Percentiles rank a stretch among this genome's conserved stretches.
These are phyloP conservation scores for Sporothrix euskadiensis DNA, from an alignment of 2,329 filamentous ascomycete genomes.

Conservation along the genomic window DNA sequence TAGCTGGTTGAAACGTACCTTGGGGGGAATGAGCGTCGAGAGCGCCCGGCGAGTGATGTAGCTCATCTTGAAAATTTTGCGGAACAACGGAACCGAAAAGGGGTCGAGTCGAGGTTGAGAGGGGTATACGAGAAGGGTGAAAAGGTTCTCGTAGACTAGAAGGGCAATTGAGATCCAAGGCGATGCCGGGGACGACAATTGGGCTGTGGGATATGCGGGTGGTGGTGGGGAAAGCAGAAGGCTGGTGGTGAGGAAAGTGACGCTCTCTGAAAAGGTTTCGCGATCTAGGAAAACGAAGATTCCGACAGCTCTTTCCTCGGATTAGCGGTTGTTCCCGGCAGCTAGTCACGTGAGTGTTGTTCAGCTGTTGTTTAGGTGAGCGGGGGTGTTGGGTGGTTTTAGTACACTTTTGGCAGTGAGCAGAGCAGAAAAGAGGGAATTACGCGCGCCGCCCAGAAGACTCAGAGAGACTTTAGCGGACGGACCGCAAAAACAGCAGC, in stretches of 20 bases:
- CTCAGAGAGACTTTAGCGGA: background rate
- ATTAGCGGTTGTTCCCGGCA: slow-evolving; percentile 42
- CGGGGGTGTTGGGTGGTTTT: background rate
- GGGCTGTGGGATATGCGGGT: slow-evolving; percentile 12
- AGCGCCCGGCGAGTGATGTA: slow-evolving; percentile 86
- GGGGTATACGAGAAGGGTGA: slow-evolving; percentile 34
- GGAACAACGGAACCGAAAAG: slow-evolving; percentile 25
- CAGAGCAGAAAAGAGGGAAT: background rate
- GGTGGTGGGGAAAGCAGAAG: slow-evolving; percentile 16
- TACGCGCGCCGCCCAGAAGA: background rate
- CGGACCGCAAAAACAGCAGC: slow-evolving; percentile 25
- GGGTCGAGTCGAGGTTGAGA: slow-evolving; percentile 29
- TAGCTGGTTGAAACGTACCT: slow-evolving; percentile 61
- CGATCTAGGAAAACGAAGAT: slow-evolving; percentile 30
- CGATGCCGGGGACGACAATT: slow-evolving; percentile 25
- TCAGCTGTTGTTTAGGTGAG: background rate
- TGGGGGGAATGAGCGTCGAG: slow-evolving; percentile 98
- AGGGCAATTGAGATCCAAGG: slow-evolving; percentile 25
- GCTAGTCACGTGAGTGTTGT: slow-evolving; percentile 34
- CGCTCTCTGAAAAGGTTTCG: slow-evolving; percentile 27
- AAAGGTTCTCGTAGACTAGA: slow-evolving; percentile 7
- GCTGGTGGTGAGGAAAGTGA: slow-evolving; percentile 12
- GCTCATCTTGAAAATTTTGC: slow-evolving; percentile 72
- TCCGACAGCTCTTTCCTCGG: slow-evolving; percentile 32
- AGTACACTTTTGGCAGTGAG: background rate